phyloP scores from a whole-genome alignment of 192 early-diverging fungal species.

The Backusella macrospora region DNA sequence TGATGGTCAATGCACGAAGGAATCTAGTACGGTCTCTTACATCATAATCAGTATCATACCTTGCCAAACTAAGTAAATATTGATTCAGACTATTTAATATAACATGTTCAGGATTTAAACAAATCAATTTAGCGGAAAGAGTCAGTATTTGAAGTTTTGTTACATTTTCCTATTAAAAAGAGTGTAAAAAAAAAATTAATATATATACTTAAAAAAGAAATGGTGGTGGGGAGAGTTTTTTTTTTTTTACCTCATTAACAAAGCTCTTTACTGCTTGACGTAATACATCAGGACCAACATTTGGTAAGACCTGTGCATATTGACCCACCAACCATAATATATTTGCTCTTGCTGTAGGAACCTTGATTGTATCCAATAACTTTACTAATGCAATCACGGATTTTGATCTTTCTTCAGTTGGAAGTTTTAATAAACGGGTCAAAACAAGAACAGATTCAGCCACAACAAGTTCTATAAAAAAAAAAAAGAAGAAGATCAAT shows the following conservation, averaged over 20 bases:
- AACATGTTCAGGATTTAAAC: slow-evolving; percentile 45
- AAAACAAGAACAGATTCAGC: slow-evolving; percentile 78
- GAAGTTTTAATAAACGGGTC: slow-evolving; percentile 66
- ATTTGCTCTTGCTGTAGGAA: slow-evolving; percentile 77
- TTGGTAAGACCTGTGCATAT: slow-evolving; percentile 65
- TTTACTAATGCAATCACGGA: slow-evolving; percentile 63
- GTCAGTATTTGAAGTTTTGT: slow-evolving; percentile 86
- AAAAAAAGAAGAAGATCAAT: no score
- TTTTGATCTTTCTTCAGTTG: slow-evolving; percentile 46
- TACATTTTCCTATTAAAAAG: slow-evolving; percentile 49
- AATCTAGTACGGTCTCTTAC: slow-evolving; percentile 89
- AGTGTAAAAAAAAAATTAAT: background rate
- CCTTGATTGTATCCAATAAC: slow-evolving; percentile 63
- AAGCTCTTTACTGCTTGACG: slow-evolving; percentile 70
- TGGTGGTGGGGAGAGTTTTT: no score
- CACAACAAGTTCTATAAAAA: slow-evolving; percentile 63
- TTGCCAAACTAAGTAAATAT: slow-evolving; percentile 83
- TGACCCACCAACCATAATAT: slow-evolving; percentile 89
- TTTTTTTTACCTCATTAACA: slow-evolving; percentile 45
- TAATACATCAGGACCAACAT: slow-evolving; percentile 80
- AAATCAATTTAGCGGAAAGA: slow-evolving; percentile 74
- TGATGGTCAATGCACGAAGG: slow-evolving; percentile 49
- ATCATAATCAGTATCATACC: slow-evolving; percentile 89
- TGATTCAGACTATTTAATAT: slow-evolving; percentile 58
- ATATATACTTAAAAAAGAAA: background rate